Evolutionary conservation across 1,139 yeast genomes (phyloP), one percentile per base, ranked within the genome.

Genomic region (Geotrichum fermentans): DNA sequence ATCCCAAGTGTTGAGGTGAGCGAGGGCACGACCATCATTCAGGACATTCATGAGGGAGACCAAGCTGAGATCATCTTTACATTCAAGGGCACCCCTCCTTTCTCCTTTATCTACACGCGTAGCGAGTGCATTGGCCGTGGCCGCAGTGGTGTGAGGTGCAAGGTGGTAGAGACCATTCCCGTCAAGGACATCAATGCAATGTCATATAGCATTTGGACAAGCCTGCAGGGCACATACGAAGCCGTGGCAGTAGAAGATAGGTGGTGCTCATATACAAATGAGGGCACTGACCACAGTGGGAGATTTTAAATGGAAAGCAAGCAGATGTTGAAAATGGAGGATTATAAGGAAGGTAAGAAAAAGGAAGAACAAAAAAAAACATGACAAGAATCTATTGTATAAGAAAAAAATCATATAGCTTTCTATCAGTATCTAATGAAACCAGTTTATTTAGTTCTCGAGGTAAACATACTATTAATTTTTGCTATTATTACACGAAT

Each of bases 211-310:
- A 82, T 86, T 4, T 71, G 75, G 61, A 92, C 95, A 1, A 85
- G 88, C 57, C 72, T 87, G 57, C 96, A 90, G 63, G 99, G 99
- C 40, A 84, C 89, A 3, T 92, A 94, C 62, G 96, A 90, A 65
- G 97, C 97, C 7, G 77, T 87, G 38, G 89, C 85, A 60, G 79
- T 92, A 11, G 78, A 79, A 50, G 99, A 92, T 68, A 83, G 83
- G 16, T 84, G 71, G 65, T 92, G 98, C 72, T 72, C 70, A 29
- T 85, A 61, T 61, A 22, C 82, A 68, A 37, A 71, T 66, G 53
- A 77, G 77, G 96, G 96, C 87, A 2, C 8, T 3, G 43, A 18
- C 7, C 33, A 17, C 8, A 21, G 36, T 17, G 16, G 36, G 20
- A 16, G 40, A 14, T 21, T 10, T 21, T 37, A 21, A 22, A 13